Evolutionary conservation across 2,329 filamentous ascomycete genomes (phyloP).

Genomic region (Colletotrichum graminicola): DNA sequence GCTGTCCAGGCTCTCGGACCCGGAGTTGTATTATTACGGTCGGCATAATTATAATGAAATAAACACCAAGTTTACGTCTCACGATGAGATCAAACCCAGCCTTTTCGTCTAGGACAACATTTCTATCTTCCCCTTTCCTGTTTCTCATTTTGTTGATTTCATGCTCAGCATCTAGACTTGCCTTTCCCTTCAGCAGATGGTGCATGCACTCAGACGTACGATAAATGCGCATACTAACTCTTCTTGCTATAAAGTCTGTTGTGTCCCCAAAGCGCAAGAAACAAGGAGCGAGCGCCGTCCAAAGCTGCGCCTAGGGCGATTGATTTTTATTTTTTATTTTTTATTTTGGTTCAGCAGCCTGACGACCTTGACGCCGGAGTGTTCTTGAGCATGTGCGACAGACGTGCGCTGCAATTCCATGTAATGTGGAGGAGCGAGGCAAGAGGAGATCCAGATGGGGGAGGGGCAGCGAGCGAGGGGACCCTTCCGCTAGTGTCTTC

Average conservation of each 20-base stretch:
- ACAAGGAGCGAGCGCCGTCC: not conserved
- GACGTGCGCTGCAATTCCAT: not conserved
- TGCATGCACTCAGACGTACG: conserved; percentile 5
- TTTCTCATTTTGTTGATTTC: not conserved
- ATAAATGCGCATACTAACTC: conserved; percentile 2
- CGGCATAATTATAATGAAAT: conserved; percentile 24
- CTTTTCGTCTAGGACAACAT: not conserved
- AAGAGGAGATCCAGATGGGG: not conserved
- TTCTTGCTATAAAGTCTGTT: not conserved
- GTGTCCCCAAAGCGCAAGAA: not conserved
- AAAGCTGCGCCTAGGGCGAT: not conserved
- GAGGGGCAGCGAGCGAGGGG: conserved; percentile 17
- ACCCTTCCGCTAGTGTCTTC: conserved; percentile 11
- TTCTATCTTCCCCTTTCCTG: not conserved
- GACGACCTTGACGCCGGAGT: not conserved
- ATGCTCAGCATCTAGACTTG: not conserved
- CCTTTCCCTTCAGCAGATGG: not conserved
- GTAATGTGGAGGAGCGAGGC: not conserved
- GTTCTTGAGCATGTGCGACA: not conserved
- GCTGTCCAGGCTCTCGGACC: not conserved
- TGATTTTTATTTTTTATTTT: too few relatives aligned
- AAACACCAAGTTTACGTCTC: conserved; percentile 17
- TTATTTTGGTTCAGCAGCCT: not conserved
- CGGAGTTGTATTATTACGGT: conserved; percentile 22
- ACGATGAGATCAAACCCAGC: not conserved